phyloP scores from a whole-genome alignment of 257 asterid species.

The Jacaranda copaia region DNA sequence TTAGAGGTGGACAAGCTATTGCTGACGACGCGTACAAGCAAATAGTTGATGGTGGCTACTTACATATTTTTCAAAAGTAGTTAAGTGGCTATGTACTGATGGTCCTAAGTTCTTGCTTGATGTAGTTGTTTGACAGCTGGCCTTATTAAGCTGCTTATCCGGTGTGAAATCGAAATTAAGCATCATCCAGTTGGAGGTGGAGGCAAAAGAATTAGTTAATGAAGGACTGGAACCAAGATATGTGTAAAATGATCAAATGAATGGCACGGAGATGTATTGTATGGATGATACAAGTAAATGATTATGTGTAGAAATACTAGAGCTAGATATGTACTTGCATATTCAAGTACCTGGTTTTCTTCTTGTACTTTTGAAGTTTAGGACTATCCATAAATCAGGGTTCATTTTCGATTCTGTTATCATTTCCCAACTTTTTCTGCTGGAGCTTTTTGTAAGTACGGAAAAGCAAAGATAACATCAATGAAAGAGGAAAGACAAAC shows the following conservation, averaged over 20 bases:
- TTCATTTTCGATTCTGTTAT: too few species aligned
- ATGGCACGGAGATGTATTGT: too few species aligned
- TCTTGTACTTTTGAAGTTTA: background rate
- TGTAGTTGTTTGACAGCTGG: background rate
- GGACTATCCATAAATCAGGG: too few species aligned
- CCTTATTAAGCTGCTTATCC: background rate
- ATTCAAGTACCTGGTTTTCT: slow-evolving; percentile 10
- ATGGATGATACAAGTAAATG: background rate
- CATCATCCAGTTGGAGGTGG: background rate
- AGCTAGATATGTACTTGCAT: background rate
- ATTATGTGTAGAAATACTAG: background rate
- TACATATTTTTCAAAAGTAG: background rate
- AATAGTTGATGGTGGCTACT: slow-evolving; percentile 8
- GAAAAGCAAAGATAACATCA: too few species aligned
- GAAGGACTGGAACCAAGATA: slow-evolving; percentile 1
- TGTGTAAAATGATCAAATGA: background rate
- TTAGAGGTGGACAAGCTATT: background rate
- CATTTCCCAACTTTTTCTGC: background rate
- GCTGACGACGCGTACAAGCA: background rate
- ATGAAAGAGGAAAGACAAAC: too few species aligned
- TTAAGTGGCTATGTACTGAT: background rate
- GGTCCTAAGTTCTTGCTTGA: background rate
- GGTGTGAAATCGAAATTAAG: background rate
- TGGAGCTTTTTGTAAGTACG: too few species aligned
- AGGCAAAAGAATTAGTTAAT: background rate